Evolutionary conservation across 768 basidiomycete species (phyloP), one percentile per base, ranked within the genome.

Genomic region (Lentinula sp.): DNA sequence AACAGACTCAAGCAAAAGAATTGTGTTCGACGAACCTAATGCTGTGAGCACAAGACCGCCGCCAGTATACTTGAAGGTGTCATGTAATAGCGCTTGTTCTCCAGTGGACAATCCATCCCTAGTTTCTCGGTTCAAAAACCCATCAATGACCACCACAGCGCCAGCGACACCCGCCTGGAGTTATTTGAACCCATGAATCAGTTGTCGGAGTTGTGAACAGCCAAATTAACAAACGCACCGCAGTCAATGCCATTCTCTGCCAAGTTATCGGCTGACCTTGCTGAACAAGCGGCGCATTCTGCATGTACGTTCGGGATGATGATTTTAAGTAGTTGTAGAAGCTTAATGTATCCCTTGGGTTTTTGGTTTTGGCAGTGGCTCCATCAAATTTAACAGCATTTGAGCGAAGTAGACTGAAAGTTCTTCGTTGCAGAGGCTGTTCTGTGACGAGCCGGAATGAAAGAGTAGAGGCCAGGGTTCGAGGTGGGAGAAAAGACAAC

Each of bases 41-140:
- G 93, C 92, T 1, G 91, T 93, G 39, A 93, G 71, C 2, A 77
- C 77, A 28, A 95, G 83, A 0, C 93, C 93, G 51, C 81, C 88
- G 10, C 88, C 93, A 6, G 92, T 91, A 66, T 93, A 95, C 68
- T 83, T 85, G 79, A 93, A 94, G 60, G 82, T 87, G 42, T 87
- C 85, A 66, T 94, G 83, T 4, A 94, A 77, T 67, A 89, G 84
- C 10, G 82, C 82, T 60, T 79, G 85, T 72, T 94, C 91, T 0
- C 79, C 77, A 0, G 71, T 59, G 42, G 84, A 82, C 32, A 93
- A 77, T 4, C 82, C 74, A 48, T 88, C 90, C 43, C 90, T 79
- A 0, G 90, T 93, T 64, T 93, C 90, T 62, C 91, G 81, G 68
- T 94, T 94, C 67, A 94, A 75, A 41, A 88, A 76, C 2, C 75